Evolutionary conservation across 116 monocot genomes (phyloP).

Genomic region (Cymodocea nodosa): DNA sequence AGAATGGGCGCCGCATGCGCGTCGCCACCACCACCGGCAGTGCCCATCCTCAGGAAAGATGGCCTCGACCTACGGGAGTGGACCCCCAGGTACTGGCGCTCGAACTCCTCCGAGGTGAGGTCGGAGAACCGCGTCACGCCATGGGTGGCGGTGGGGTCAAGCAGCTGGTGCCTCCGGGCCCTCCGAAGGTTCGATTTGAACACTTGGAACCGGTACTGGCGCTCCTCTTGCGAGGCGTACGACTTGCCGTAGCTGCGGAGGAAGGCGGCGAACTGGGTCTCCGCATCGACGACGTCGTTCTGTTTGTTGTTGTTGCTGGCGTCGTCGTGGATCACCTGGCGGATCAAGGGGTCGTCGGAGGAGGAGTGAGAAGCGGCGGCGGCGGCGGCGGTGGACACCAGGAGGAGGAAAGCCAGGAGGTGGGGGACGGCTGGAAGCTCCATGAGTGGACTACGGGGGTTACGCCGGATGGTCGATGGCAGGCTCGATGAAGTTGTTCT

Average conservation of each 20-base stretch:
- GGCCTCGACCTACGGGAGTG: slow-evolving; percentile 3
- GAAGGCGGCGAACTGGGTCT: slow-evolving; percentile 16
- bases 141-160: slow-evolving; percentile 65
- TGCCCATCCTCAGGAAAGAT: slow-evolving; percentile 2
- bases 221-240: slow-evolving; percentile 9
- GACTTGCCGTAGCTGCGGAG: slow-evolving; percentile 8
- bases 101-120: slow-evolving; percentile 69
- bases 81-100: slow-evolving; percentile 31
- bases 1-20: slow-evolving; percentile 31
- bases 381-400: neutral
- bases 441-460: no score
- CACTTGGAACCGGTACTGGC: slow-evolving; percentile 10
- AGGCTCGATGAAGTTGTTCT: no score
- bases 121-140: slow-evolving; percentile 89
- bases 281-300: slow-evolving; percentile 5
- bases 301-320: neutral
- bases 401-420: slow-evolving; percentile 1
- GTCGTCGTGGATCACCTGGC: neutral
- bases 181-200: slow-evolving; percentile 64
- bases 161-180: slow-evolving; percentile 55
- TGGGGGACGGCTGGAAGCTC: neutral
- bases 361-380: neutral
- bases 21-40: neutral
- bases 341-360: slow-evolving; percentile 7
- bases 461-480: no score